phyloP scores from a whole-genome alignment of 139 green algal species.

The Volvox africanus region DNA sequence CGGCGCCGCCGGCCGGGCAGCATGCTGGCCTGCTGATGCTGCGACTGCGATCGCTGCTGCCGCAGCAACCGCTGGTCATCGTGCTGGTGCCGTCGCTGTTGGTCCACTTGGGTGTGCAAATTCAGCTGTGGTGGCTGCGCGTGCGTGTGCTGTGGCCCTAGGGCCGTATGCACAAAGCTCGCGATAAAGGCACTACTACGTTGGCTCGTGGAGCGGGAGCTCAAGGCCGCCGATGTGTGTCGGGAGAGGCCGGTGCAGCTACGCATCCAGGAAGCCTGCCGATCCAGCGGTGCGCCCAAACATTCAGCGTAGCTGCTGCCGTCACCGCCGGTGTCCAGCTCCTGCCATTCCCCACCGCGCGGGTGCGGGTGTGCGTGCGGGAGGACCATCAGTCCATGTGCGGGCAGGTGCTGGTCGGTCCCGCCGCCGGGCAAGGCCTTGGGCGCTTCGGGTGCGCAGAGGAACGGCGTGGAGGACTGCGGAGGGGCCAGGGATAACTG shows the following conservation, averaged over 20 bases:
- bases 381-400: no score
- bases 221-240: neutral
- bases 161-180: neutral
- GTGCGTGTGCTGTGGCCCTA: neutral
- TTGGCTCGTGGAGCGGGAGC: neutral
- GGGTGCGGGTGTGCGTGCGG: no score
- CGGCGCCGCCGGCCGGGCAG: no score
- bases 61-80: neutral
- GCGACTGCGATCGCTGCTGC: neutral
- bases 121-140: neutral
- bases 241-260: neutral
- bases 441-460: no score
- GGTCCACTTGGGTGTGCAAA: neutral
- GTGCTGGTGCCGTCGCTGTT: neutral
- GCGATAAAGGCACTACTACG: neutral
- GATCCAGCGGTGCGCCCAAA: neutral
- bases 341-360: no score
- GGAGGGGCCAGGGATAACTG: no score
- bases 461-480: no score
- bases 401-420: no score
- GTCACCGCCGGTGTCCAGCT: neutral
- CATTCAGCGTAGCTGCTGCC: neutral
- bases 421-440: no score
- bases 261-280: neutral
- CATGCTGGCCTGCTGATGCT: neutral